These are phyloP conservation scores for Carex myosuroides DNA, from an alignment of 176 grass and related monocot species.

Conservation along the genomic window DNA sequence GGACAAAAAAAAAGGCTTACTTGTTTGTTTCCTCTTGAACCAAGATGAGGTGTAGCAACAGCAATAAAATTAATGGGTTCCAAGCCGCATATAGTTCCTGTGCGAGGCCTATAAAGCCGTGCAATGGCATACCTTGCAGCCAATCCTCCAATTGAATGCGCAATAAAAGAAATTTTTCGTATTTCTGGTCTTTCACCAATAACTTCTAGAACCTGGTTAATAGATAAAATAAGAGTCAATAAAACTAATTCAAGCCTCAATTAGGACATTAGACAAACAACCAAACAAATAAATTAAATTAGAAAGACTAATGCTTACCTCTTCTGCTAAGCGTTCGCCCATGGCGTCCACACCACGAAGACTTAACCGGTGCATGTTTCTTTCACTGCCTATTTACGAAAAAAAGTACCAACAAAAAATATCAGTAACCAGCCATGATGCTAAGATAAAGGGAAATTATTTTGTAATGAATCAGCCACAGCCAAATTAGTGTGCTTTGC, in stretches of 20 bases:
- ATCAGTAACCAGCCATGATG: conserved; percentile 14
- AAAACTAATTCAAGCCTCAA: background rate
- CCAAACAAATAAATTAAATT: background rate
- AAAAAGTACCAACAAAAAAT: conserved; percentile 3
- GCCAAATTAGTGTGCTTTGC: background rate
- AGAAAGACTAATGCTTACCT: conserved; percentile 32
- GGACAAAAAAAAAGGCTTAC: background rate
- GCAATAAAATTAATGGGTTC: conserved; percentile 82
- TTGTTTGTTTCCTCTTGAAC: conserved; percentile 84
- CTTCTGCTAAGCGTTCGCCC: conserved; percentile 70
- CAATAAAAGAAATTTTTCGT: conserved; percentile 76
- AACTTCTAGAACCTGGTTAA: conserved; percentile 56
- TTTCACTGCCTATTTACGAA: conserved; percentile 64
- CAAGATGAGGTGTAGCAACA: conserved; percentile 85
- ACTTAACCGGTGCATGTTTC: conserved; percentile 53
- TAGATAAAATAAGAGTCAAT: background rate
- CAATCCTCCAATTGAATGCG: conserved; percentile 85
- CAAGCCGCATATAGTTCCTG: conserved; percentile 52
- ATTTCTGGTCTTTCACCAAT: conserved; percentile 49
- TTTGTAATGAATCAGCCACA: background rate
- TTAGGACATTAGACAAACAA: background rate
- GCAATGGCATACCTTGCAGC: conserved; percentile 82
- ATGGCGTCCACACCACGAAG: conserved; percentile 75
- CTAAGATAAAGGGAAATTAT: background rate
- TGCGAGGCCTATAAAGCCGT: conserved; percentile 51